Evolutionary conservation across 768 basidiomycete genomes (phyloP).

Genomic region (Pleurotus tuoliensis): DNA sequence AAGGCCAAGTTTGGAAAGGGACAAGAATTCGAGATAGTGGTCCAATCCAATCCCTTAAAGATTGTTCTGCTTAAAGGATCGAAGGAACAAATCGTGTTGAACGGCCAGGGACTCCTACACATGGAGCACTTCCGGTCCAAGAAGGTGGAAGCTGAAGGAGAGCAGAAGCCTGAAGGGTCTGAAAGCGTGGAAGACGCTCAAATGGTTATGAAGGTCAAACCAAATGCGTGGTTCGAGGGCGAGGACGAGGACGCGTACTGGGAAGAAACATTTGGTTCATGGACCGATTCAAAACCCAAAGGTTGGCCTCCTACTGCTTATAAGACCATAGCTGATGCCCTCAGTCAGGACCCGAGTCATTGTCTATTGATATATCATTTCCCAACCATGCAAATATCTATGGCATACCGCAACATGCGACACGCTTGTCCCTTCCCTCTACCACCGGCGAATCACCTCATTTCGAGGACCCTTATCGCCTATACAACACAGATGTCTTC

Average conservation of each 20-base stretch:
- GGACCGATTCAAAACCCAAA: constrained; percentile 95
- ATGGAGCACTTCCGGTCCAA: constrained; percentile 96
- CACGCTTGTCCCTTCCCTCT: constrained; percentile 81
- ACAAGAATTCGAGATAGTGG: constrained; percentile 59
- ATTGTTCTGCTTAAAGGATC: constrained; percentile 70
- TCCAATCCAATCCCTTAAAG: constrained; percentile 73
- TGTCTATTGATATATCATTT: constrained; percentile 91
- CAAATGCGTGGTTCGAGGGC: constrained; percentile 84
- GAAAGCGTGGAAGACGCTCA: constrained; percentile 45
- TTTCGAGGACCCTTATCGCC: constrained; percentile 89
- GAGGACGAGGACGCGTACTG: constrained; percentile 80
- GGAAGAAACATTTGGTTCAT: constrained; percentile 84
- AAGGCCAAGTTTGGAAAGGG: constrained; percentile 63
- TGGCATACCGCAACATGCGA: constrained; percentile 96
- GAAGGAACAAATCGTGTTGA: constrained; percentile 82
- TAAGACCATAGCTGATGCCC: not conserved
- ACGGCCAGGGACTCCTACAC: constrained; percentile 85
- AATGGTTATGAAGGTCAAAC: constrained; percentile 48
- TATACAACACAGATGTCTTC: constrained; percentile 95
- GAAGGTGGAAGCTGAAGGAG: constrained; percentile 33
- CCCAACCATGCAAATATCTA: constrained; percentile 89
- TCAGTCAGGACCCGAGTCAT: constrained; percentile 83
- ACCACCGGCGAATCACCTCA: constrained; percentile 75
- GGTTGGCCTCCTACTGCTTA: constrained; percentile 40
- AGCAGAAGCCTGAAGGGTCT: constrained; percentile 38